A percentile compares a stretch with the other conserved stretches of the same genome.
Conservation (phyloP, 495 filamentous ascomycete species). For the Neurospora sp. region DNA sequence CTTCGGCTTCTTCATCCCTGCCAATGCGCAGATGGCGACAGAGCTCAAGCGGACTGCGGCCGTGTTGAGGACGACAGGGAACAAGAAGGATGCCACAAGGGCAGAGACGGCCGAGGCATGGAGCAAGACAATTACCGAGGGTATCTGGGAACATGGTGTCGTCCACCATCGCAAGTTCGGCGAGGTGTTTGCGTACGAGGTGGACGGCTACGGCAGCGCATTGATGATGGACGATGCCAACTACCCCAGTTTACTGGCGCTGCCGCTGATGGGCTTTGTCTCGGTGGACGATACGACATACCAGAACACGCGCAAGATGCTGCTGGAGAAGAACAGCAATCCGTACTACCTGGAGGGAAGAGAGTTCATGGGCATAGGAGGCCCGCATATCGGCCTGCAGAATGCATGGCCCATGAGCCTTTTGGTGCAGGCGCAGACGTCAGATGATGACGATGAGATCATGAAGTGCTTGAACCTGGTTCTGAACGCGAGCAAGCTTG, state of each 20-base stretch:
- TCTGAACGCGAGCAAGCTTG: slow-evolving; percentile 58
- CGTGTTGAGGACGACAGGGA: slow-evolving; percentile 51
- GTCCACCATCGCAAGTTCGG: slow-evolving; percentile 76
- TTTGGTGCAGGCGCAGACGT: slow-evolving; percentile 83
- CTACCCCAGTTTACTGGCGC: slow-evolving; percentile 75
- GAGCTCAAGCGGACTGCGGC: slow-evolving; percentile 71
- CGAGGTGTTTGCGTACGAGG: slow-evolving; percentile 89
- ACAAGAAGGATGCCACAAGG: slow-evolving; percentile 32
- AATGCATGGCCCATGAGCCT: slow-evolving; percentile 98
- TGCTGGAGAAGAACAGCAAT: slow-evolving; percentile 68
- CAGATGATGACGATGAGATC: slow-evolving; percentile 81
- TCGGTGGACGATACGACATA: slow-evolving; percentile 57
- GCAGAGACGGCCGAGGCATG: slow-evolving; percentile 48
- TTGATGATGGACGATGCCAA: slow-evolving; percentile 98
- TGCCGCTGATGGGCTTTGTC: slow-evolving; percentile 83
- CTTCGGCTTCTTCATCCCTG: slow-evolving; percentile 88
- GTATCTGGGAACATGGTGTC: slow-evolving; percentile 82
- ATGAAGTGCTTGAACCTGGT: slow-evolving; percentile 58
- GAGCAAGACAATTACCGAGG: slow-evolving; percentile 57
- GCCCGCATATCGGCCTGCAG: slow-evolving; percentile 63
- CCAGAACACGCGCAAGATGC: slow-evolving; percentile 85
- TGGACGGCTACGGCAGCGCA: slow-evolving; percentile 86
- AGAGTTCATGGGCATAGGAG: slow-evolving; percentile 79
- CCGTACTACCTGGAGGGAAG: slow-evolving; percentile 78
- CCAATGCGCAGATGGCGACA: slow-evolving; percentile 91